Conservation (phyloP, 352 stramenopile genomes). For the Phytophthora capsici region DNA sequence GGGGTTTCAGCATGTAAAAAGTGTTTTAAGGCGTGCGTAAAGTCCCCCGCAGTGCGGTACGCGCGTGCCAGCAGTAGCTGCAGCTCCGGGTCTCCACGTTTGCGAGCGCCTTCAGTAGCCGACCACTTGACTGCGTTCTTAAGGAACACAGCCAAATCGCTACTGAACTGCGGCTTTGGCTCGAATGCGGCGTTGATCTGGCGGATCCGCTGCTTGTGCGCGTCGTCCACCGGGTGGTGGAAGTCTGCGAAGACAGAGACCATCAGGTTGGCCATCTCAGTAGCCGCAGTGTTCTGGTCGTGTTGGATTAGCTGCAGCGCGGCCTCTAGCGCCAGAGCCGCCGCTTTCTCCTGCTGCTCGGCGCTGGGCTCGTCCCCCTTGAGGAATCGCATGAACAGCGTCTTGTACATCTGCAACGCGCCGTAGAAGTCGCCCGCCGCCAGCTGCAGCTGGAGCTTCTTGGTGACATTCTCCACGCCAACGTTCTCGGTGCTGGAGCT, state of each 20-base stretch:
- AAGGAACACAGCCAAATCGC: slow-evolving; percentile 71
- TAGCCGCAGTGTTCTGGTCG: slow-evolving; percentile 75
- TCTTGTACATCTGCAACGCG: slow-evolving; percentile 92
- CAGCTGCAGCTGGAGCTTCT: slow-evolving; percentile 81
- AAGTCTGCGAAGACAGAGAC: slow-evolving; percentile 77
- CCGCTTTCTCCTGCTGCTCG: slow-evolving; percentile 66
- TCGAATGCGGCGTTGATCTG: slow-evolving; percentile 69
- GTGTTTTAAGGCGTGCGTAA: slow-evolving; percentile 73
- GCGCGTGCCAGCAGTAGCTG: slow-evolving; percentile 73
- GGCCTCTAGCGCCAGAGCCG: slow-evolving; percentile 69
- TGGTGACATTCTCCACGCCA: slow-evolving; percentile 77
- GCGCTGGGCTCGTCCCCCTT: slow-evolving; percentile 67
- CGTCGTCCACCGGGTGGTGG: slow-evolving; percentile 73
- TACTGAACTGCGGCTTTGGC: slow-evolving; percentile 71
- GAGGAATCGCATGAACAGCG: slow-evolving; percentile 87
- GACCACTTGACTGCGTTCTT: slow-evolving; percentile 89
- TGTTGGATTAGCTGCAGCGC: slow-evolving; percentile 73
- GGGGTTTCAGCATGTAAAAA: slow-evolving; percentile 82
- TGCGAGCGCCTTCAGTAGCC: slow-evolving; percentile 64
- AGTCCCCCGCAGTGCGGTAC: slow-evolving; percentile 62
- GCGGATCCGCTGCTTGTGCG: slow-evolving; percentile 70
- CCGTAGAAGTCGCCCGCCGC: slow-evolving; percentile 84
- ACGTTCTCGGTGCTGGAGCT: slow-evolving; percentile 40
- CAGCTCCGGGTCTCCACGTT: slow-evolving; percentile 78
- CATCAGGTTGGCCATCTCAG: slow-evolving; percentile 85